phyloP scores from a whole-genome alignment of 768 basidiomycete species.

The Tephrocybe sp. region DNA sequence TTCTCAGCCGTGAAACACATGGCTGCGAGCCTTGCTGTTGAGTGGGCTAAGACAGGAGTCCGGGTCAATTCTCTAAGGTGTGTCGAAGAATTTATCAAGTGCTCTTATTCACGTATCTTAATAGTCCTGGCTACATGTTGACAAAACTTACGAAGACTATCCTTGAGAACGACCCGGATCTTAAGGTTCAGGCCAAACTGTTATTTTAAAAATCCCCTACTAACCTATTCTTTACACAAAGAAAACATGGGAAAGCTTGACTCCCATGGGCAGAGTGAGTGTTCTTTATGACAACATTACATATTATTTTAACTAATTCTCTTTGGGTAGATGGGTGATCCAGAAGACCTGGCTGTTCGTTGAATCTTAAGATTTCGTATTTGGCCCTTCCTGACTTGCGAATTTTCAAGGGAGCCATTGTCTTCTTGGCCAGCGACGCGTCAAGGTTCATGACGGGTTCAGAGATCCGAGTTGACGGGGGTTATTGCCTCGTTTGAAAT shows the following conservation, averaged over 20 bases:
- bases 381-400: slow-evolving; percentile 10
- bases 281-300: not conserved
- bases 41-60: slow-evolving; percentile 91
- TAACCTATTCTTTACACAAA: slow-evolving; percentile 28
- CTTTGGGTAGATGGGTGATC: slow-evolving; percentile 74
- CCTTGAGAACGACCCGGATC: slow-evolving; percentile 68
- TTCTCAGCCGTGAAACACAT: slow-evolving; percentile 84
- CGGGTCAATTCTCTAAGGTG: slow-evolving; percentile 83
- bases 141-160: slow-evolving; percentile 88
- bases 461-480: slow-evolving; percentile 86
- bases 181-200: slow-evolving; percentile 54
- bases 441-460: slow-evolving; percentile 88
- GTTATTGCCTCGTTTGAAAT: slow-evolving; percentile 60
- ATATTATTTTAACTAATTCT: slow-evolving; percentile 10
- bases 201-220: not conserved
- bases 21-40: slow-evolving; percentile 89
- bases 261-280: slow-evolving; percentile 83
- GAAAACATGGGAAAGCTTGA: slow-evolving; percentile 83
- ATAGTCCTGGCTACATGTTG: slow-evolving; percentile 91
- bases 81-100: slow-evolving; percentile 8
- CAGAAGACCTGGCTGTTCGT: slow-evolving; percentile 83
- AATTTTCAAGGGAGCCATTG: slow-evolving; percentile 69
- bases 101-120: not conserved
- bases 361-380: not conserved
- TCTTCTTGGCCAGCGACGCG: slow-evolving; percentile 89